Evolutionary conservation across 768 basidiomycete genomes (phyloP).

Genomic region (Auriscalpium vulgare): DNA sequence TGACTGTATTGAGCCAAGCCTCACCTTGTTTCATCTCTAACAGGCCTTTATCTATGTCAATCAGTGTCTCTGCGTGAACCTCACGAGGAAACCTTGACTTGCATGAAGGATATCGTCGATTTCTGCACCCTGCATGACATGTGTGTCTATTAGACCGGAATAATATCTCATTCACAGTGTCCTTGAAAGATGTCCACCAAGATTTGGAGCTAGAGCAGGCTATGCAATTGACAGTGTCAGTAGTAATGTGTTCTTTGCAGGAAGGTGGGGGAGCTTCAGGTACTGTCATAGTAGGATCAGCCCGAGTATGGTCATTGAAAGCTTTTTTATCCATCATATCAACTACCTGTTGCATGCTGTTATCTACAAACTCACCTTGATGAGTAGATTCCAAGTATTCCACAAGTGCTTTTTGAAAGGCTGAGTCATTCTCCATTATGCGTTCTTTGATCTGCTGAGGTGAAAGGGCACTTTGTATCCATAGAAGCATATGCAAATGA

Average conservation of each 20-base stretch:
- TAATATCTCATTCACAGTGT: slow-evolving; percentile 5
- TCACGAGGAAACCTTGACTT: slow-evolving; percentile 28
- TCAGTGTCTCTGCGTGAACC: slow-evolving; percentile 17
- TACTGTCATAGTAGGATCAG: too few species aligned
- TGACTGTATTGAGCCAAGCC: slow-evolving; percentile 29
- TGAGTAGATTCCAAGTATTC: slow-evolving; percentile 9
- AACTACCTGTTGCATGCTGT: background rate
- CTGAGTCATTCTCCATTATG: slow-evolving; percentile 4
- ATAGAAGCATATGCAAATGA: slow-evolving; percentile 17
- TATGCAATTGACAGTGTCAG: too few species aligned
- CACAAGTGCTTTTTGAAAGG: slow-evolving; percentile 7
- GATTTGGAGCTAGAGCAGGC: background rate
- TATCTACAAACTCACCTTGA: slow-evolving; percentile 8
- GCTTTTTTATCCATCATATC: background rate
- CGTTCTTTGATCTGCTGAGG: slow-evolving; percentile 16
- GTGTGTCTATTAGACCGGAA: slow-evolving; percentile 5
- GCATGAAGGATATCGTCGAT: slow-evolving; percentile 24
- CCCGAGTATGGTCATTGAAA: too few species aligned
- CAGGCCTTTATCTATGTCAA: slow-evolving; percentile 23
- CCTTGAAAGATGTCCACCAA: slow-evolving; percentile 1
- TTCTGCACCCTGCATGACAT: slow-evolving; percentile 20
- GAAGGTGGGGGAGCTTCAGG: too few species aligned
- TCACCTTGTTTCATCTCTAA: slow-evolving; percentile 25
- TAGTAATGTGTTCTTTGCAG: too few species aligned
- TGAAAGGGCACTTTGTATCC: slow-evolving; percentile 4